phyloP scores from a whole-genome alignment of 306 rosid species.

The Boehmeria nivea region DNA sequence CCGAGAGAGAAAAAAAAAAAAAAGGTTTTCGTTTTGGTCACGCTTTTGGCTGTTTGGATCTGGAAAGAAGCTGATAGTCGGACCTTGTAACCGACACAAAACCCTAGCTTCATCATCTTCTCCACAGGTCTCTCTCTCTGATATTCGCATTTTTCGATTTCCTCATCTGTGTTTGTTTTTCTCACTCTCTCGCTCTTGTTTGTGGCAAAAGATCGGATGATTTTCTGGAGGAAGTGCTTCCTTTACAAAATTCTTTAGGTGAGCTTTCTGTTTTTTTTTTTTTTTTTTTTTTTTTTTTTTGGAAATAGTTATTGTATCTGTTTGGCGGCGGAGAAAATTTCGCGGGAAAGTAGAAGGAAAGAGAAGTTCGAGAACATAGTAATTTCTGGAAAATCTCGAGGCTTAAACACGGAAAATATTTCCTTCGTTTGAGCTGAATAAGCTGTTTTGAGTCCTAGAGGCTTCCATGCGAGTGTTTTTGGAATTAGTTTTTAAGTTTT shows the following conservation, averaged over 20 bases:
- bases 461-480: neutral
- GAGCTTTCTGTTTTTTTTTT: too few relatives aligned
- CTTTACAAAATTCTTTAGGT: too few relatives aligned
- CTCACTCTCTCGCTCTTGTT: neutral
- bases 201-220: slow-evolving; percentile 23
- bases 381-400: neutral
- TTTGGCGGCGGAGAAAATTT: slow-evolving; percentile 7
- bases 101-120: slow-evolving; percentile 14
- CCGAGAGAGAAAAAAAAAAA: neutral
- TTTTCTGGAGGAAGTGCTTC: too few relatives aligned
- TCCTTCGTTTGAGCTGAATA: neutral
- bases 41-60: slow-evolving; percentile 10
- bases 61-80: slow-evolving; percentile 4
- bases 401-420: neutral
- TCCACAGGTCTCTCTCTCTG: neutral
- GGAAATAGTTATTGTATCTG: neutral
- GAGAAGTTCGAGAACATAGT: neutral
- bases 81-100: slow-evolving; percentile 11
- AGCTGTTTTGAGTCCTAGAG: neutral
- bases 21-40: neutral
- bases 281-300: neutral
- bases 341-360: slow-evolving; percentile 2
- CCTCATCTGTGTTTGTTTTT: neutral
- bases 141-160: neutral
- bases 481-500: neutral